Evolutionary conservation across 140 eudicot species (phyloP), one percentile per base, ranked within the genome.

Genomic region (Flaveria floridana): DNA sequence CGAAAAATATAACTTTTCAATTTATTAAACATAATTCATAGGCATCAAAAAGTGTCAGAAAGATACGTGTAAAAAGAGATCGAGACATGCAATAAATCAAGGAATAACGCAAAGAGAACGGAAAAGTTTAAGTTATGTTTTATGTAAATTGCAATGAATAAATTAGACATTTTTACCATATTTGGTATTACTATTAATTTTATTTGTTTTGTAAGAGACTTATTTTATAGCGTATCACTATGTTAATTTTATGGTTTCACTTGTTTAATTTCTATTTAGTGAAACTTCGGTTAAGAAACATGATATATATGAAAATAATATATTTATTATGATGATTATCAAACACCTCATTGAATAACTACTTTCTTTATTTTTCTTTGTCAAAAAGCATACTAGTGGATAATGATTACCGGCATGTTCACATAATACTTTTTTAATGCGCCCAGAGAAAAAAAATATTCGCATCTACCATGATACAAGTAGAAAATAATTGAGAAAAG

Each of bases 401-500:
- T 61, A 11, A 61, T 61, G 67, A 61, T 61, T 61, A 26, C 19
- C 19, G 13, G 67, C 41, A 25, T 61, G 67, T 61, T 25, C 41
- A 25, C 9, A 61, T 61, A 61, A 61, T 61, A 65, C 71, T 34
- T 65, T 65, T 65, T 65, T 65, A 37, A 65, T 65, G 71, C 18
- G 25, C 19, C 65, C 20, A 62, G 28, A 62, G 13, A 28, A 28
- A 62, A 28, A n/a, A 65, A 65, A 37, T 39, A 67, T 67, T 41
- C 51, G 70, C 50, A 65, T 37, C 8, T 48, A 14, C 7, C 57
- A 46, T 71, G 76, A 52, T 30, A 26, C 51, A 71, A 52, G 19
- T 52, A 65, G 76, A 71, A 18, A 53, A 71, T 71, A 16, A 71
- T 71, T 51, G 51, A 71, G 53, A 53, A 65, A 51, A 28, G n/a